Evolutionary conservation across 352 stramenopile genomes (phyloP).

Genomic region (Pelagophyceae sp.): DNA sequence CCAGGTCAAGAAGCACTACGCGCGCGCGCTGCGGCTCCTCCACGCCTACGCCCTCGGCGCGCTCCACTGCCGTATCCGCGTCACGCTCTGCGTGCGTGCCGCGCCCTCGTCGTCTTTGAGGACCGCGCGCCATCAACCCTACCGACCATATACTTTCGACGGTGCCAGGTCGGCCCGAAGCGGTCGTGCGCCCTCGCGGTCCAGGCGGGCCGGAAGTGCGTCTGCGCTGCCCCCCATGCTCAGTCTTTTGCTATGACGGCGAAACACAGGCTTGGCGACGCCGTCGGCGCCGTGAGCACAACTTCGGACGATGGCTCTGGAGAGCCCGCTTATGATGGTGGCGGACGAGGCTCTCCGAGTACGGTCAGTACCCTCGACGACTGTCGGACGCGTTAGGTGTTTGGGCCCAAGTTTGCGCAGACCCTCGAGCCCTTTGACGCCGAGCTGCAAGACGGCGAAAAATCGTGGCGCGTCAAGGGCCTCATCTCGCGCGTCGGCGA

Average conservation of each 20-base stretch:
- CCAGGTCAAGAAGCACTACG: conserved; percentile 85
- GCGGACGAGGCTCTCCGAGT: too few relatives aligned
- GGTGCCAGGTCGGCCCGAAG: too few relatives aligned
- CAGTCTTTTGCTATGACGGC: too few relatives aligned
- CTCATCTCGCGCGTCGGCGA: conserved; percentile 41
- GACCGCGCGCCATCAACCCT: too few relatives aligned
- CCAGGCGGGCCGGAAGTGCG: conserved; percentile 13
- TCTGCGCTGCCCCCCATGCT: too few relatives aligned
- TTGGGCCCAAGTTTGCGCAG: conserved; percentile 9
- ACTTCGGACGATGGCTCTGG: too few relatives aligned
- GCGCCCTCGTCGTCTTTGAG: too few relatives aligned
- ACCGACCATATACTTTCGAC: too few relatives aligned
- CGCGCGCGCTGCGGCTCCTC: conserved; percentile 77
- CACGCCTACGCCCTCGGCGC: conserved; percentile 63
- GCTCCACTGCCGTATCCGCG: conserved; percentile 39
- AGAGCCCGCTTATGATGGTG: too few relatives aligned
- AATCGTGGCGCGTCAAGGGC: conserved; percentile 11
- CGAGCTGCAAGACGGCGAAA: neutral
- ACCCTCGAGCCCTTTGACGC: conserved; percentile 13
- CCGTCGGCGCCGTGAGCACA: conserved; percentile 17
- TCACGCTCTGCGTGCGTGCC: conserved; percentile 36
- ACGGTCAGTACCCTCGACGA: too few relatives aligned
- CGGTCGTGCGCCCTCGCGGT: conserved; percentile 13
- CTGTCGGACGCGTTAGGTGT: too few relatives aligned
- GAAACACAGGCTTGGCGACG: conserved; percentile 37